phyloP scores from a whole-genome alignment of 371 early-diverging fungal species.

The Rhizomucor miehei region DNA sequence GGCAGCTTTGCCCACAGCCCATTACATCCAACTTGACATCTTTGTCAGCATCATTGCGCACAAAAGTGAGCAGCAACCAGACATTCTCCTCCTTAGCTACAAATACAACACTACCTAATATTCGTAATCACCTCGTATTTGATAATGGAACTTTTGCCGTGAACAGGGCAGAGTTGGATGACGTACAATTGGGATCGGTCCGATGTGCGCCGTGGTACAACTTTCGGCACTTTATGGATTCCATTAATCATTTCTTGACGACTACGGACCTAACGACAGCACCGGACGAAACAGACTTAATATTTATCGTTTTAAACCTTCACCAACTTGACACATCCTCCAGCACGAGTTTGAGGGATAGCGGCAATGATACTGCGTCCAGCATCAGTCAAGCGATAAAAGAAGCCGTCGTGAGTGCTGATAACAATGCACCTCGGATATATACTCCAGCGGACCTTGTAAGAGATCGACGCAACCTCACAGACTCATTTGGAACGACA shows the following conservation, averaged over 20 bases:
- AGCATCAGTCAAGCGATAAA: background rate
- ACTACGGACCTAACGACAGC: conserved; percentile 10
- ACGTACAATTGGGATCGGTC: conserved; percentile 8
- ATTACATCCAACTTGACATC: background rate
- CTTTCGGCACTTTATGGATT: conserved; percentile 23
- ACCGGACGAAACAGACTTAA: conserved; percentile 17
- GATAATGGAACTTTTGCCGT: background rate
- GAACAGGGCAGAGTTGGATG: conserved; percentile 3
- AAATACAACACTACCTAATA: background rate
- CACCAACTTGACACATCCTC: conserved; percentile 14
- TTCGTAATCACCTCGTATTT: background rate
- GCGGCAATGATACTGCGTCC: background rate
- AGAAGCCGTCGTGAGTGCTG: conserved; percentile 8
- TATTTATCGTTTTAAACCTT: conserved; percentile 30
- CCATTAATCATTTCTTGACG: conserved; percentile 19
- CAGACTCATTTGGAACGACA: background rate
- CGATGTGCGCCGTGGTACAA: conserved; percentile 18
- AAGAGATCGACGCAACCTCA: conserved; percentile 7
- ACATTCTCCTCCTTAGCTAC: conserved; percentile 1
- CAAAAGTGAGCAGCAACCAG: background rate
- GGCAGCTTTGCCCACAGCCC: conserved; percentile 38
- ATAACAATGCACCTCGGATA: conserved; percentile 5
- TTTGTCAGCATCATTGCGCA: background rate
- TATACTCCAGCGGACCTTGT: conserved; percentile 14
- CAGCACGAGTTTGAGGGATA: background rate